Percentiles rank a stretch among this genome's conserved stretches.
Conservation (phyloP, 257 asterid genomes). For the Solanum ossicruentum region DNA sequence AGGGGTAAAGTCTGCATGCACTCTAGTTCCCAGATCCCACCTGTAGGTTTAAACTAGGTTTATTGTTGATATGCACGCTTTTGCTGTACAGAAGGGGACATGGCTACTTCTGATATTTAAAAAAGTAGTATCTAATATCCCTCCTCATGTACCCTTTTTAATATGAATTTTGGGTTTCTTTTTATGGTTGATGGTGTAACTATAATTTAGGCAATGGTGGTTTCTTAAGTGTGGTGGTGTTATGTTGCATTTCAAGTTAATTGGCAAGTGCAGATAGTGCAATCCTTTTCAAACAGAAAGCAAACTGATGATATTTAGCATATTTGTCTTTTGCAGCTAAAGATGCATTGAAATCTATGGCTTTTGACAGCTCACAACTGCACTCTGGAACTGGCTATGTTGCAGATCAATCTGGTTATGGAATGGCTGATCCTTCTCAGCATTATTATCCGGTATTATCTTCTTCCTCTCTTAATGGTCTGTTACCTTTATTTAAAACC, state of each 20-base stretch:
- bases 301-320: background rate
- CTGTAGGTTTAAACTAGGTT: background rate
- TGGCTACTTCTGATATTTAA: background rate
- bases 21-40: background rate
- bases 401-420: slow-evolving; percentile 42
- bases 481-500: background rate
- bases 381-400: slow-evolving; percentile 35
- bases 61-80: background rate
- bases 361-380: slow-evolving; percentile 28
- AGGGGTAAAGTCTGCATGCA: background rate
- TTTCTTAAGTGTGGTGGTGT: background rate
- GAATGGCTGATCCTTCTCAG: slow-evolving; percentile 42
- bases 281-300: background rate
- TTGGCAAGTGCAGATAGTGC: background rate
- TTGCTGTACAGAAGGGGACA: background rate
- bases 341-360: slow-evolving; percentile 26
- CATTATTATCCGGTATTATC: slow-evolving; percentile 47
- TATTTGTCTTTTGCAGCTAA: slow-evolving; percentile 31
- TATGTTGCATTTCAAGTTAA: background rate
- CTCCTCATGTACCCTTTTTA: background rate
- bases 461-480: background rate
- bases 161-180: background rate
- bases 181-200: background rate
- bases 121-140: background rate
- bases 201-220: background rate